Percentiles rank a stretch among this genome's conserved stretches.
phyloP scores from a whole-genome alignment of 805 yeast genomes.

The Cyberlindnera maclurae region DNA sequence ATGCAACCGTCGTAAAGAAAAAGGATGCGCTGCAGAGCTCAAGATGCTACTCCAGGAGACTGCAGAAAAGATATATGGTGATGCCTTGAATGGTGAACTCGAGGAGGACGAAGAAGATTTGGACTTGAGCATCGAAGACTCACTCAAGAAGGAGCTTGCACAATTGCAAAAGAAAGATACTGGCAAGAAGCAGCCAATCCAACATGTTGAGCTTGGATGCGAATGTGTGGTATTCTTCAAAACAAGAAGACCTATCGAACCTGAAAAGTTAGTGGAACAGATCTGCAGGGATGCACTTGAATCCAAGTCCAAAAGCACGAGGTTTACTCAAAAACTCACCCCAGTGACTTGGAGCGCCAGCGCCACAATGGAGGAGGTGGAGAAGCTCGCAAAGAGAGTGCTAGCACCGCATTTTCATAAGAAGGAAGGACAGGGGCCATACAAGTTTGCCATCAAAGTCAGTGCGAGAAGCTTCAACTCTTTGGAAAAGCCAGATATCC shows the following conservation, averaged over 20 bases:
- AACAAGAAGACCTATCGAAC: conserved; percentile 70
- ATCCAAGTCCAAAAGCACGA: conserved; percentile 49
- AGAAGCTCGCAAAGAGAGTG: conserved; percentile 51
- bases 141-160: conserved; percentile 62
- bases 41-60: conserved; percentile 50
- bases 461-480: conserved; percentile 72
- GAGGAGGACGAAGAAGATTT: conserved; percentile 22
- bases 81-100: conserved; percentile 17
- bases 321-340: conserved; percentile 70
- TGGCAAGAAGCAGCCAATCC: conserved; percentile 40
- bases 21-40: conserved; percentile 69
- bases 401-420: conserved; percentile 62
- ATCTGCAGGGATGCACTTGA: conserved; percentile 56
- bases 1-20: conserved; percentile 76
- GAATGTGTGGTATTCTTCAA: conserved; percentile 85
- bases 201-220: conserved; percentile 59
- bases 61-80: conserved; percentile 38
- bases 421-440: conserved; percentile 28
- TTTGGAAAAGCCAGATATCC: conserved; percentile 65
- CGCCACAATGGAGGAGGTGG: conserved; percentile 63
- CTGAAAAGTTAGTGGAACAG: conserved; percentile 59
- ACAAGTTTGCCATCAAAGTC: conserved; percentile 74
- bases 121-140: conserved; percentile 64
- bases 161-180: conserved; percentile 34
- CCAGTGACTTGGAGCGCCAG: conserved; percentile 75